Base-by-base conservation (phyloP, 202 grass and related monocot species). In the Saccharum hybrid region DNA sequence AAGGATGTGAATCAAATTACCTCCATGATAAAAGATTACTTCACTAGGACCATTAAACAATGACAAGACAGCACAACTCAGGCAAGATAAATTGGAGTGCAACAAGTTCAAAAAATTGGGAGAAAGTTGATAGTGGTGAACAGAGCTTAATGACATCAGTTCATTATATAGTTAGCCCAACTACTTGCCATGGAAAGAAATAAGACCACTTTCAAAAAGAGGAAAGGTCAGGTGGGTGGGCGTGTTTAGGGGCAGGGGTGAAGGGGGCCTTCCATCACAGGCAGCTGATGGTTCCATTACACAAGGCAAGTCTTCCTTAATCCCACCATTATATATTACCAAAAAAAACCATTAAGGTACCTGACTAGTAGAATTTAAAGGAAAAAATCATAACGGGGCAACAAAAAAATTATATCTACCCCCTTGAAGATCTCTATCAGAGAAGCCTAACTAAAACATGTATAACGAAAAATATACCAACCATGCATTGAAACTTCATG, bases 1-100 rank as follows among this genome's bases (percentile, higher is more conserved):
- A 75, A 77, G 10, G 43, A 81, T 76, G 71, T 72, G 63, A 84
- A 76, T 87, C 64, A 90, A 84, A 84, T 74, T 76, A 46, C 33
- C 66, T 81, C 76, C 63, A 80, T 42, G 70, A 83, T 65, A 66
- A 71, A 87, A 87, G 42, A 57, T 79, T 68, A 61, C 63, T 76
- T 52, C 83, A 61, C 71, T 83, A 68, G 66, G 74, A 80, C 15
- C 19, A 46, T 75, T 83, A 76, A 80, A 52, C 67, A 83, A 59
- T 75, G 31, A 54, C 7, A 81, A 26, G 33, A 81, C 22, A 85
- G 51, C 63, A 67, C 68, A 72, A 8, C 70, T 69, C 46, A 46
- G 26, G 5, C 13, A 77, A 85, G 82, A 82, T 71, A 81, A 63
- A 48, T 40, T 81, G 42, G 71, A 85, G 82, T 63, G 34, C 66